Conservation (phyloP, 352 stramenopile genomes). For the Hyaloperonospora arabidopsidis region DNA sequence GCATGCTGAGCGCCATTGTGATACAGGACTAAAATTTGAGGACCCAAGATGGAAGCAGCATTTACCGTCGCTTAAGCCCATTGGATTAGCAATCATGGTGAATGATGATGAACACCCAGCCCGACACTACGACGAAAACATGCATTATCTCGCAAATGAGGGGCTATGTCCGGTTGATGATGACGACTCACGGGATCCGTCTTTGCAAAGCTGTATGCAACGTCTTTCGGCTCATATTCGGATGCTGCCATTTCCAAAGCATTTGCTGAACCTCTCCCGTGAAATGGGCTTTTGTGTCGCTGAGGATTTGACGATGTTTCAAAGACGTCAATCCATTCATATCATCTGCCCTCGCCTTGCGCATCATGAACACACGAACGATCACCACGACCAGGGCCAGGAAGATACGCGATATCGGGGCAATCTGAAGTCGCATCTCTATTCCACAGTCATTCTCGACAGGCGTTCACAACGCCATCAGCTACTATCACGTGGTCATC, state of each 20-base stretch:
- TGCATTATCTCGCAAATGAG: conserved; percentile 72
- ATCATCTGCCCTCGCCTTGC: conserved; percentile 76
- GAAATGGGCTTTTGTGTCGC: conserved; percentile 75
- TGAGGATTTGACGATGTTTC: conserved; percentile 58
- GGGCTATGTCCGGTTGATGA: conserved; percentile 22
- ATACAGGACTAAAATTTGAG: conserved; percentile 81
- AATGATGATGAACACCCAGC: conserved; percentile 71
- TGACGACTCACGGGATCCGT: conserved; percentile 29
- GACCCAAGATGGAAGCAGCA: conserved; percentile 80
- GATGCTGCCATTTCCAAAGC: conserved; percentile 78
- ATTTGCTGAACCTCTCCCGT: conserved; percentile 67
- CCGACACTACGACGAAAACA: conserved; percentile 52
- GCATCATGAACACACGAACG: conserved; percentile 75
- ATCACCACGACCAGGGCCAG: conserved; percentile 79
- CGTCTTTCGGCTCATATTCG: conserved; percentile 74
- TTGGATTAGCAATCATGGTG: conserved; percentile 72
- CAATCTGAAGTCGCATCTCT: conserved; percentile 81
- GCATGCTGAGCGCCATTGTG: conserved; percentile 58
- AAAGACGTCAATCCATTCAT: conserved; percentile 65
- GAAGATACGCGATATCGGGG: conserved; percentile 78
- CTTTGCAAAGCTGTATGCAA: conserved; percentile 60
- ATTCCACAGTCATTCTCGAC: conserved; percentile 79
- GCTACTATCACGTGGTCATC: conserved; percentile 68
- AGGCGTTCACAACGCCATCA: conserved; percentile 75
- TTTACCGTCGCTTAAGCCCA: conserved; percentile 67